These are phyloP conservation scores for Penicillium sp. DNA, from an alignment of 2,329 filamentous ascomycete species.

Conservation along the genomic window DNA sequence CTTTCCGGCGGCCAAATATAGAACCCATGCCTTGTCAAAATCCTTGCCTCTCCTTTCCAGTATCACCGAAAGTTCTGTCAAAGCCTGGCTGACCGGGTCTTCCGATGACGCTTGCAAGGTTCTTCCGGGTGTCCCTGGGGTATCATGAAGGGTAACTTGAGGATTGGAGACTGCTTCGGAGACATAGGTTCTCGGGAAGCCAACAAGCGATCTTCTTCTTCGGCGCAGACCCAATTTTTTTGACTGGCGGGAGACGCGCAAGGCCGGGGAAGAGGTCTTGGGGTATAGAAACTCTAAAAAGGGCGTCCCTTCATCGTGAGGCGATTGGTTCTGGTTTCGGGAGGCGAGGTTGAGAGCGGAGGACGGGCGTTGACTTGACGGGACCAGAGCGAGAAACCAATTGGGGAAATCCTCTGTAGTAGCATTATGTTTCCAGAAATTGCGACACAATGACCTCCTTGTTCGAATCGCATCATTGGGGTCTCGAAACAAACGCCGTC, in stretches of 20 bases:
- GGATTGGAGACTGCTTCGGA: conserved; percentile 24
- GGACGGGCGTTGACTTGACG: conserved; percentile 22
- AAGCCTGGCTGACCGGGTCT: conserved; percentile 14
- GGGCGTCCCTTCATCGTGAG: conserved; percentile 26
- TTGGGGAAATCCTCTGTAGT: conserved; percentile 33
- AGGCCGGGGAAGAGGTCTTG: conserved; percentile 31
- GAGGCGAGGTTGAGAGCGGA: conserved; percentile 16
- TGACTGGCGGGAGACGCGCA: conserved; percentile 28
- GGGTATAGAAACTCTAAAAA: conserved; percentile 49
- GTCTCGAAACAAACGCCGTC: conserved; percentile 50
- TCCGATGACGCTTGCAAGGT: not conserved
- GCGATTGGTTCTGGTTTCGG: conserved; percentile 9
- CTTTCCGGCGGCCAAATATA: conserved; percentile 40
- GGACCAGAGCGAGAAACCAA: conserved; percentile 40
- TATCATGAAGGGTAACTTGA: conserved; percentile 6
- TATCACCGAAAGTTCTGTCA: conserved; percentile 22
- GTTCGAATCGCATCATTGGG: conserved; percentile 44
- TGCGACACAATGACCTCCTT: conserved; percentile 38
- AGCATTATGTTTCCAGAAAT: conserved; percentile 41
- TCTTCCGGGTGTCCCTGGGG: not conserved
- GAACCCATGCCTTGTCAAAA: conserved; percentile 48
- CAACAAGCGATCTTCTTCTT: conserved; percentile 28
- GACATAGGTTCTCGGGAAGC: conserved; percentile 31
- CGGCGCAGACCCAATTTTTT: conserved; percentile 31
- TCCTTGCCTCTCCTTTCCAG: conserved; percentile 20